A percentile compares a stretch with the other conserved stretches of the same genome.
Conservation (phyloP, 2,329 filamentous ascomycete species). For the Beauveria medogensis region DNA sequence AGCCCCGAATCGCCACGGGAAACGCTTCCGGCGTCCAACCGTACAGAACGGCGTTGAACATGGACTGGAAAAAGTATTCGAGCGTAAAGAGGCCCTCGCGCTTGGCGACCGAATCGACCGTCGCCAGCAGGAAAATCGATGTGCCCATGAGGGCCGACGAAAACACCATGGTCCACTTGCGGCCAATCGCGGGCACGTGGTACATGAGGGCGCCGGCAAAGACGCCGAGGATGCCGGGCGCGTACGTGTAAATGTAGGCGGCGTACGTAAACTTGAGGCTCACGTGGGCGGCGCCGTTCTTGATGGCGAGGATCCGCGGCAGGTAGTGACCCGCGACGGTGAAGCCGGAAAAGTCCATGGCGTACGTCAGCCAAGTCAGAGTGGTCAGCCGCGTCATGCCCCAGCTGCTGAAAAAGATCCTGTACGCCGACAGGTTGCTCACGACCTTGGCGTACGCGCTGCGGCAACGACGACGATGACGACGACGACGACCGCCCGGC, state of each 20-base stretch:
- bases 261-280: slow-evolving; percentile 40
- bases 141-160: slow-evolving; percentile 35
- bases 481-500: slow-evolving; percentile 11
- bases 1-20: slow-evolving; percentile 45
- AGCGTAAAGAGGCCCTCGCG: slow-evolving; percentile 32
- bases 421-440: slow-evolving; percentile 20
- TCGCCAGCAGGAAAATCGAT: slow-evolving; percentile 38
- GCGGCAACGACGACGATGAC: not conserved
- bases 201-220: slow-evolving; percentile 36
- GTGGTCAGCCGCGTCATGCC: slow-evolving; percentile 28
- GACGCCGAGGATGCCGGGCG: slow-evolving; percentile 43
- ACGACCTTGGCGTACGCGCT: slow-evolving; percentile 14
- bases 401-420: slow-evolving; percentile 24
- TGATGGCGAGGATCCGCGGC: slow-evolving; percentile 41
- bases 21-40: slow-evolving; percentile 50
- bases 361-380: slow-evolving; percentile 29
- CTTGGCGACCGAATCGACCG: slow-evolving; percentile 28
- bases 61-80: slow-evolving; percentile 38
- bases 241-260: slow-evolving; percentile 46
- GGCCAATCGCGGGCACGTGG: slow-evolving; percentile 28
- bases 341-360: slow-evolving; percentile 31
- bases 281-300: slow-evolving; percentile 37
- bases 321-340: slow-evolving; percentile 35
- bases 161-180: slow-evolving; percentile 37
- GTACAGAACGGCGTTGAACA: slow-evolving; percentile 29